phyloP scores from a whole-genome alignment of 208 protist genomes.

The Trypanosoma rangeli region DNA sequence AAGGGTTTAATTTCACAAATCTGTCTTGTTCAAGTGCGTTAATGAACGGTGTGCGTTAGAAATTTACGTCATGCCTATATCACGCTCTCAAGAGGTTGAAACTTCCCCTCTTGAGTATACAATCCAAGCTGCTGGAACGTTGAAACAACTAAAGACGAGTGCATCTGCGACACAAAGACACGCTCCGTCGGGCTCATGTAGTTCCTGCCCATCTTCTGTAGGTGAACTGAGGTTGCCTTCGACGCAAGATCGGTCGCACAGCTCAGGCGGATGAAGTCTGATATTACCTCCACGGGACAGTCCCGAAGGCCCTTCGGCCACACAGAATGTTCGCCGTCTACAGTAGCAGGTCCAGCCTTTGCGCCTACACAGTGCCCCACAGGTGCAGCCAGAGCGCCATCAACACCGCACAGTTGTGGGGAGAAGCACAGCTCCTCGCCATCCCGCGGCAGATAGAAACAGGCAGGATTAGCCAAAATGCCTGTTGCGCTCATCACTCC shows the following conservation, averaged over 20 bases:
- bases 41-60: background rate
- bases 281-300: slow-evolving; percentile 72
- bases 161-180: slow-evolving; percentile 58
- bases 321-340: slow-evolving; percentile 7
- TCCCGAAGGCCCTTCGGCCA: slow-evolving; percentile 25
- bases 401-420: background rate
- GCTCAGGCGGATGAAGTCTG: slow-evolving; percentile 73
- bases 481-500: slow-evolving; percentile 82
- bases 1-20: background rate
- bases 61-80: background rate
- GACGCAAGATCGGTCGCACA: slow-evolving; percentile 50
- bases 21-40: background rate
- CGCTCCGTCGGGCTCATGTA: slow-evolving; percentile 75
- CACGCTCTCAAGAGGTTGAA: background rate
- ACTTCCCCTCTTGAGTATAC: slow-evolving; percentile 27
- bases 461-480: slow-evolving; percentile 83
- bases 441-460: slow-evolving; percentile 42
- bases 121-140: slow-evolving; percentile 57
- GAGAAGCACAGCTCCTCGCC: slow-evolving; percentile 20
- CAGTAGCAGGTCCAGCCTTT: background rate
- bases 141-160: slow-evolving; percentile 48
- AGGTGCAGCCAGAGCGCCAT: background rate
- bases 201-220: slow-evolving; percentile 68
- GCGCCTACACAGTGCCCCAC: background rate
- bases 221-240: slow-evolving; percentile 66